A percentile compares a stretch with the other conserved stretches of the same genome.
Conservation (phyloP, 208 protist species). For the Crithidia bombi region DNA sequence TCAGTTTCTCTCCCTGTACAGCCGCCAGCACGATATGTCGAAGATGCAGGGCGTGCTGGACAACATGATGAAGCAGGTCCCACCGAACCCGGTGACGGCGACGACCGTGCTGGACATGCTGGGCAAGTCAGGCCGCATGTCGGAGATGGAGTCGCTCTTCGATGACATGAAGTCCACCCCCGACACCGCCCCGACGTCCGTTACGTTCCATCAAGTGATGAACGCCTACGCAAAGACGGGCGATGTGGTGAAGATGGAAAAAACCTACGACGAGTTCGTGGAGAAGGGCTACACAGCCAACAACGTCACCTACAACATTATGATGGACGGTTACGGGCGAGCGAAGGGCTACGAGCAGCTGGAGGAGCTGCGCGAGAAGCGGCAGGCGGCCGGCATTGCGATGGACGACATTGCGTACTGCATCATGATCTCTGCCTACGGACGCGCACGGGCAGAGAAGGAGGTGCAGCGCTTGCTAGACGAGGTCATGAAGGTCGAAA, state of each 20-base stretch:
- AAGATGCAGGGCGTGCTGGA: slow-evolving; percentile 89
- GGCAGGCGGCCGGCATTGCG: slow-evolving; percentile 50
- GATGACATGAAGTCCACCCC: slow-evolving; percentile 84
- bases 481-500: slow-evolving; percentile 43
- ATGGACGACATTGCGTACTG: slow-evolving; percentile 86
- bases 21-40: slow-evolving; percentile 69
- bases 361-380: slow-evolving; percentile 69
- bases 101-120: slow-evolving; percentile 89
- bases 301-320: slow-evolving; percentile 88
- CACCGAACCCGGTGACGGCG: slow-evolving; percentile 85
- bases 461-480: slow-evolving; percentile 72
- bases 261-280: slow-evolving; percentile 65
- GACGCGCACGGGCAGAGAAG: slow-evolving; percentile 52
- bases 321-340: slow-evolving; percentile 83
- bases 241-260: slow-evolving; percentile 88
- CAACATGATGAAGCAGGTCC: slow-evolving; percentile 90
- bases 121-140: slow-evolving; percentile 84
- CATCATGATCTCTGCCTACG: slow-evolving; percentile 82
- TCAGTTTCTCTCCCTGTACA: slow-evolving; percentile 84
- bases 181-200: slow-evolving; percentile 86
- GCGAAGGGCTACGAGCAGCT: slow-evolving; percentile 77
- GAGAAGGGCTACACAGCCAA: slow-evolving; percentile 72
- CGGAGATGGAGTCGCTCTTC: slow-evolving; percentile 88
- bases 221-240: slow-evolving; percentile 89
- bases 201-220: slow-evolving; percentile 90